These are phyloP conservation scores for Jacaranda mimosifolia DNA, from an alignment of 257 asterid genomes.

Conservation along the genomic window DNA sequence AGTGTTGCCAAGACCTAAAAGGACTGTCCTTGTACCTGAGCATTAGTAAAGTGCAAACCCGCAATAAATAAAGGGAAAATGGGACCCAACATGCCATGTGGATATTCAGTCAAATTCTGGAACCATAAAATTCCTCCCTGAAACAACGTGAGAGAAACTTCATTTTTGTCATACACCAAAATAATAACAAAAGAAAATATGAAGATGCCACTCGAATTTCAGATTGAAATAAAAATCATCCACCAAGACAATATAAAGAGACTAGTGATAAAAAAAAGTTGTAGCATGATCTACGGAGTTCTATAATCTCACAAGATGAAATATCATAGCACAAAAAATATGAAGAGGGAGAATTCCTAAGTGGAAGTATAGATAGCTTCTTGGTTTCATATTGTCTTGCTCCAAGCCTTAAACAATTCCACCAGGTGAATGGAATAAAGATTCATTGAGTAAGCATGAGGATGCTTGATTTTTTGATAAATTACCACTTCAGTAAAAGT, in stretches of 20 bases:
- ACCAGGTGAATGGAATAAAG: not conserved
- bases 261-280: not conserved
- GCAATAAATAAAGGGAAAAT: slow-evolving; percentile 77
- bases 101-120: slow-evolving; percentile 80
- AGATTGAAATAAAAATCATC: slow-evolving; percentile 8
- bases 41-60: slow-evolving; percentile 71
- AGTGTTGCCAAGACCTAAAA: slow-evolving; percentile 24
- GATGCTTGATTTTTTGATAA: not conserved
- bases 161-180: slow-evolving; percentile 17
- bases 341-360: slow-evolving; percentile 13
- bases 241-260: not conserved
- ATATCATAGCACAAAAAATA: not conserved
- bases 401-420: not conserved
- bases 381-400: not conserved
- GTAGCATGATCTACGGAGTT: not conserved
- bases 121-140: slow-evolving; percentile 97
- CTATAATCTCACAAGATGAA: slow-evolving; percentile 10
- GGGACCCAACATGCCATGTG: slow-evolving; percentile 80
- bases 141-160: slow-evolving; percentile 37
- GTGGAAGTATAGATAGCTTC: slow-evolving; percentile 10
- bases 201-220: slow-evolving; percentile 26
- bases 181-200: not conserved
- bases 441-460: not conserved
- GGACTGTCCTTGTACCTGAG: slow-evolving; percentile 64
- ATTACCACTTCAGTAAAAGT: not conserved